Percentiles rank a stretch among this genome's conserved stretches.
phyloP scores from a whole-genome alignment of 345 rosid species.

The Pistacia atlantica region DNA sequence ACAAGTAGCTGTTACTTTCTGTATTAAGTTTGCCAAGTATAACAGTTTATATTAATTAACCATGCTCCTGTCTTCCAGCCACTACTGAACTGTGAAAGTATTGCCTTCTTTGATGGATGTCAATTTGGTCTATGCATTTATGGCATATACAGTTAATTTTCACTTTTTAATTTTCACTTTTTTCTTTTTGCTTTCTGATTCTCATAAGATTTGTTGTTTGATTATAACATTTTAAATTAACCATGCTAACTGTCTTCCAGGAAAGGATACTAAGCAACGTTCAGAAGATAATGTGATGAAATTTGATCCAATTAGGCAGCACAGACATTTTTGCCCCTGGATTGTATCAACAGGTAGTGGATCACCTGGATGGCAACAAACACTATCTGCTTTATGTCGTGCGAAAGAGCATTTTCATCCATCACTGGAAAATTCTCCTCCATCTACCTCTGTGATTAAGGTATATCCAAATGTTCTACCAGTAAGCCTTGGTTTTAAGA shows the following conservation, averaged over 20 bases:
- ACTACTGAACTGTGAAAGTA: neutral
- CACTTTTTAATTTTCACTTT: slow-evolving; percentile 5
- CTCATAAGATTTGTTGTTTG: slow-evolving; percentile 15
- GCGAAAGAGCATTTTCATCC: slow-evolving; percentile 46
- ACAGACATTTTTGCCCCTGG: slow-evolving; percentile 96
- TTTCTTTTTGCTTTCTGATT: neutral
- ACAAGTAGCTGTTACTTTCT: too few relatives aligned
- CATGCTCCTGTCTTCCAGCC: too few relatives aligned
- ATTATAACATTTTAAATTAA: slow-evolving; percentile 5
- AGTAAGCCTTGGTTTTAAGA: neutral
- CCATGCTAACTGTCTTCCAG: slow-evolving; percentile 33
- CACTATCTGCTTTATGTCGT: slow-evolving; percentile 68
- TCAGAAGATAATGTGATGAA: slow-evolving; percentile 50
- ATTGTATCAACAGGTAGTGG: slow-evolving; percentile 56
- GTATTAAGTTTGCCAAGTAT: too few relatives aligned
- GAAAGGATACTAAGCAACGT: slow-evolving; percentile 28
- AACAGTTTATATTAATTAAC: too few relatives aligned
- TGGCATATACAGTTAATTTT: slow-evolving; percentile 13
- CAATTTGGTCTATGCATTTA: slow-evolving; percentile 9
- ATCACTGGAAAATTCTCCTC: slow-evolving; percentile 37
- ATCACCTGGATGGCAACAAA: slow-evolving; percentile 83
- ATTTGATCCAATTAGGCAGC: slow-evolving; percentile 93
- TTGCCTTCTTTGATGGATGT: neutral
- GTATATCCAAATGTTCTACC: slow-evolving; percentile 34
- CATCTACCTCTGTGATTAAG: slow-evolving; percentile 56